Percentiles rank a stretch among this genome's conserved stretches.
phyloP scores from a whole-genome alignment of 805 yeast species.

The Wickerhamomyces bovis region DNA sequence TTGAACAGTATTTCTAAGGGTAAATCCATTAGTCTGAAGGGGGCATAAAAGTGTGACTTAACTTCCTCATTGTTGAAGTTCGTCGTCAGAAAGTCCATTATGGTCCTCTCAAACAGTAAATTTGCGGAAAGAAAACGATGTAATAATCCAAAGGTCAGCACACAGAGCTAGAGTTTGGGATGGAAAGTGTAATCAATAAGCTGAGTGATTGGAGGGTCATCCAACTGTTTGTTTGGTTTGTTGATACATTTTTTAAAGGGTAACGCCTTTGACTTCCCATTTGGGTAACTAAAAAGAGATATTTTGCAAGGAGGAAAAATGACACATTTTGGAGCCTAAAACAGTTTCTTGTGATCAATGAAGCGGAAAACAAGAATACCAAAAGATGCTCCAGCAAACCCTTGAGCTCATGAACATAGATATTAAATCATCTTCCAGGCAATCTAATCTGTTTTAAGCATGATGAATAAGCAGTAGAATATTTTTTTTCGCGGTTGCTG shows the following conservation, averaged over 20 bases:
- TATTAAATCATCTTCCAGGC: too few species aligned
- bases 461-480: too few species aligned
- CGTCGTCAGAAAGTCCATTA: constrained; percentile 21
- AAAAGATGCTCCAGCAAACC: too few species aligned
- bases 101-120: background rate
- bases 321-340: background rate
- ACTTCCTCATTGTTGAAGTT: constrained; percentile 13
- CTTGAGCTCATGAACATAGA: too few species aligned
- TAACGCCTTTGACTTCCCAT: background rate
- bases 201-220: too few species aligned
- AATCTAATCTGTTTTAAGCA: too few species aligned
- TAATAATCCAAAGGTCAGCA: too few species aligned
- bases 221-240: too few species aligned
- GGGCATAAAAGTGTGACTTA: constrained; percentile 7
- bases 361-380: too few species aligned
- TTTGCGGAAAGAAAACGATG: background rate
- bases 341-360: too few species aligned
- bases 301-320: background rate
- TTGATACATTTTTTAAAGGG: background rate
- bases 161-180: too few species aligned
- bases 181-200: background rate
- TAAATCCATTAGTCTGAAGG: constrained; percentile 18
- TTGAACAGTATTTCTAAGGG: constrained; percentile 21
- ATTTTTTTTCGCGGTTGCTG: too few species aligned
- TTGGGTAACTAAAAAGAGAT: background rate